phyloP scores from a whole-genome alignment of 495 filamentous ascomycete genomes.

The Echria macrotheca region DNA sequence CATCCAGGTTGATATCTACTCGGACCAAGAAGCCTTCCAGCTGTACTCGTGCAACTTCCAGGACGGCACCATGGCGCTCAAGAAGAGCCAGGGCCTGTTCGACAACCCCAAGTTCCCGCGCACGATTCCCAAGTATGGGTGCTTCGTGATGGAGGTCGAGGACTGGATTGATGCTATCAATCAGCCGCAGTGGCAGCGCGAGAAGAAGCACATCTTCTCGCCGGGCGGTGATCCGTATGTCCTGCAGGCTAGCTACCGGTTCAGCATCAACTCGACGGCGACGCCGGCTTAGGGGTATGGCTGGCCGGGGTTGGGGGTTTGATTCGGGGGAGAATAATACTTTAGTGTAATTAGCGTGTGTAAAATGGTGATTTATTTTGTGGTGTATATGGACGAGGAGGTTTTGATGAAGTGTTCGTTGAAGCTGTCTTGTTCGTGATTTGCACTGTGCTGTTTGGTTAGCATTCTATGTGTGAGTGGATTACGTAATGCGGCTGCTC shows the following conservation, averaged over 20 bases:
- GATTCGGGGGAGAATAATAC: too few species aligned
- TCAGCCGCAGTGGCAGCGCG: slow-evolving; percentile 68
- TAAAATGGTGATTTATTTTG: too few species aligned
- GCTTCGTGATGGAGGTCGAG: slow-evolving; percentile 62
- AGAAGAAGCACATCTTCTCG: slow-evolving; percentile 55
- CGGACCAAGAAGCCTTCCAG: slow-evolving; percentile 73
- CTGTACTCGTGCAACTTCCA: slow-evolving; percentile 71
- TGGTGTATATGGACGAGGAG: too few species aligned
- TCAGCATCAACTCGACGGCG: slow-evolving; percentile 38
- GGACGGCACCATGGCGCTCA: slow-evolving; percentile 59
- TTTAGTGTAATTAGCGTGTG: too few species aligned
- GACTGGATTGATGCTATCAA: slow-evolving; percentile 82
- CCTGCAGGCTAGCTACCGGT: slow-evolving; percentile 61
- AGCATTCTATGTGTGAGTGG: too few species aligned
- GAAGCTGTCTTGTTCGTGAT: too few species aligned
- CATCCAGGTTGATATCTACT: slow-evolving; percentile 66
- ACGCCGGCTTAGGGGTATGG: slow-evolving; percentile 7
- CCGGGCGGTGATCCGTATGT: slow-evolving; percentile 58
- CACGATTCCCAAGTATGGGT: slow-evolving; percentile 61
- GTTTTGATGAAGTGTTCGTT: too few species aligned
- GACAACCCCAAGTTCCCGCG: slow-evolving; percentile 35
- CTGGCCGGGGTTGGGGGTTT: too few species aligned
- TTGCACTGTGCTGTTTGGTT: too few species aligned
- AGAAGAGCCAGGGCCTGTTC: slow-evolving; percentile 56
- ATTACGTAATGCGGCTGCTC: too few species aligned